These are phyloP conservation scores for Gynochthodes officinalis DNA, from an alignment of 257 asterid genomes.

Conservation along the genomic window DNA sequence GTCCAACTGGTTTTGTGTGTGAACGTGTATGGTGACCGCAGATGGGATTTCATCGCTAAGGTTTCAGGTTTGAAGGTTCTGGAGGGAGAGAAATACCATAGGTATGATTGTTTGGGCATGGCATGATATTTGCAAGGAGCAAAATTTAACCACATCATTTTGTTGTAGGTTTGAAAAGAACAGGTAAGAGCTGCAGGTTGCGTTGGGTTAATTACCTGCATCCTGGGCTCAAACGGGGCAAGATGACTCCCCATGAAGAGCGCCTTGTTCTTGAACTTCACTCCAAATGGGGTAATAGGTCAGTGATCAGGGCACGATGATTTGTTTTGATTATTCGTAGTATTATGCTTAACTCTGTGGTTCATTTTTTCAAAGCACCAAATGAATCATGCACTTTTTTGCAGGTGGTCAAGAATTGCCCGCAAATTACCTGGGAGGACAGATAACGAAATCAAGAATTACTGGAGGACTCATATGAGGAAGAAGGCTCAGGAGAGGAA, in stretches of 20 bases:
- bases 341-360: too few species aligned
- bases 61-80: conserved; percentile 98
- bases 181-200: conserved; percentile 91
- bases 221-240: conserved; percentile 79
- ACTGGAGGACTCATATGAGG: conserved; percentile 92
- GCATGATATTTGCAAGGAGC: conserved; percentile 18
- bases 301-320: background rate
- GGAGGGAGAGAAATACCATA: conserved; percentile 79
- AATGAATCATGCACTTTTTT: background rate
- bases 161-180: conserved; percentile 69
- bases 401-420: conserved; percentile 94
- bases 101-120: conserved; percentile 91
- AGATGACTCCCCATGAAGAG: conserved; percentile 80
- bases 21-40: conserved; percentile 84
- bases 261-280: conserved; percentile 75
- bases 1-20: conserved; percentile 71
- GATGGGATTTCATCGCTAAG: conserved; percentile 96
- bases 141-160: conserved; percentile 17
- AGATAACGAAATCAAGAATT: conserved; percentile 88
- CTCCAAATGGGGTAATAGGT: conserved; percentile 92
- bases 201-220: conserved; percentile 94
- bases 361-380: background rate
- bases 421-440: conserved; percentile 89
- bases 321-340: too few species aligned
- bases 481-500: conserved; percentile 75